Base-by-base conservation (phyloP, 2,329 filamentous ascomycete genomes). In the Phialocephala sp. region DNA sequence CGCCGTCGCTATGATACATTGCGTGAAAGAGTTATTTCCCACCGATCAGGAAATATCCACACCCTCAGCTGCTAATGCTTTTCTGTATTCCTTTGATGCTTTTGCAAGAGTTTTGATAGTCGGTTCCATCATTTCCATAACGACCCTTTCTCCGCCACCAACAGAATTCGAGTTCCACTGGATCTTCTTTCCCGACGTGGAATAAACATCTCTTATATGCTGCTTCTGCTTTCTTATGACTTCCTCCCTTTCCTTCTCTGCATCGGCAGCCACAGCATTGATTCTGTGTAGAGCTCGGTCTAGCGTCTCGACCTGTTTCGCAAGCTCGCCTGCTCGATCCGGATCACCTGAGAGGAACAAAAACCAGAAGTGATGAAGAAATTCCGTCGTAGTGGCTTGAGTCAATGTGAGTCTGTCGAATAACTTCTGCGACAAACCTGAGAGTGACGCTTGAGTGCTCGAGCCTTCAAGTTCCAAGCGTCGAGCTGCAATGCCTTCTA, bases 301-400 rank as follows among this genome's bases (percentile, higher is more conserved):
- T 15, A 99, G 83, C 11, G 93, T 94, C 76, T 97, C 92, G 8
- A 91, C 89, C 56, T 97, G 84, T 68, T 91, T 93, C 8, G 89
- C 88, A 15, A 97, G 84, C 78, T 99, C 94, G 50, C 84, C 84
- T 0, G 92, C 92, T 39, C 92, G 89, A 66, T 92, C 89, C 0
- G 91, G 81, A 75, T 97, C 92, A 15, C 94, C 94, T 0, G 94
- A 97, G 32, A 97, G 84, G 75, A 97, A 99, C 0, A 94, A 89
- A 39, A 87, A 86, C 94, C 94, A 99, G 81, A 99, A 99, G 77
- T 98, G 96, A 73, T 94, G 92, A n/a, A 99, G 82, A 74, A 98
- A 99, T 75, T 99, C 95, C 43, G 92, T 90, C 0, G 93, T 96
- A 0, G 95, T 99, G 61, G 94, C 94, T 76, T 98, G 93, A 0